Conservation (phyloP, 1,284 basidiomycete species). For the Apiotrichum laibachii region DNA sequence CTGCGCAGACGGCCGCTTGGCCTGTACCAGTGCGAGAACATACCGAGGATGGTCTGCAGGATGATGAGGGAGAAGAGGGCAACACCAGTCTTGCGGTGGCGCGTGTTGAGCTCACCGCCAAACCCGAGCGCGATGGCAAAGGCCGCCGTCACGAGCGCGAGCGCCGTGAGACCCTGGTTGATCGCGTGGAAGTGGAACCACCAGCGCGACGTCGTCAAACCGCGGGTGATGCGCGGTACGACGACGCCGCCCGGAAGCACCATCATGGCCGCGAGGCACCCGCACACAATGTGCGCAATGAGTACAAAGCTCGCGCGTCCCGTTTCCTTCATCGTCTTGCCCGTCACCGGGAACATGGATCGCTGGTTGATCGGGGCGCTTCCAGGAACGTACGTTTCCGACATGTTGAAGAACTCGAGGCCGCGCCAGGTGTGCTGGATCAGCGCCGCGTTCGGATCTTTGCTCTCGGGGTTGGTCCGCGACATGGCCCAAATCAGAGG, state of each 20-base stretch:
- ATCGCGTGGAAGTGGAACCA: conserved; percentile 62
- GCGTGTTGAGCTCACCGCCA: conserved; percentile 39
- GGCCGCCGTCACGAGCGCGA: conserved; percentile 57
- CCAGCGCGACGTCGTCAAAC: conserved; percentile 52
- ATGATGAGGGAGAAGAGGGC: conserved; percentile 63
- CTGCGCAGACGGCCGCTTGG: conserved; percentile 3
- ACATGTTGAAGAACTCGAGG: background rate
- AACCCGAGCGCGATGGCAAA: conserved; percentile 44
- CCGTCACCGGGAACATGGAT: background rate
- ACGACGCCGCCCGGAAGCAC: conserved; percentile 62
- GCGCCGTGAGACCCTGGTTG: conserved; percentile 59
- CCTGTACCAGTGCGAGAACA: conserved; percentile 58
- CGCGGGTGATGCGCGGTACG: conserved; percentile 60
- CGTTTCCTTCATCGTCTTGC: conserved; percentile 5
- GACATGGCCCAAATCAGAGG: conserved; percentile 58
- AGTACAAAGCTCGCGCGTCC: conserved; percentile 37
- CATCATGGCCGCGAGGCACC: conserved; percentile 59
- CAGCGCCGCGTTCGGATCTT: conserved; percentile 51
- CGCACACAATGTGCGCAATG: conserved; percentile 60
- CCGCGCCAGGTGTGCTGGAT: conserved; percentile 49
- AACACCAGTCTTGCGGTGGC: conserved; percentile 62
- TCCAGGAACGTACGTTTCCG: background rate
- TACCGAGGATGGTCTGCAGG: conserved; percentile 60
- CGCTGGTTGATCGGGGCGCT: background rate
- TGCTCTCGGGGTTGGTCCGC: conserved; percentile 51